Percentiles rank a stretch among this genome's conserved stretches.
These are phyloP conservation scores for Sporothrix phasma DNA, from an alignment of 2,329 filamentous ascomycete species.

Conservation along the genomic window DNA sequence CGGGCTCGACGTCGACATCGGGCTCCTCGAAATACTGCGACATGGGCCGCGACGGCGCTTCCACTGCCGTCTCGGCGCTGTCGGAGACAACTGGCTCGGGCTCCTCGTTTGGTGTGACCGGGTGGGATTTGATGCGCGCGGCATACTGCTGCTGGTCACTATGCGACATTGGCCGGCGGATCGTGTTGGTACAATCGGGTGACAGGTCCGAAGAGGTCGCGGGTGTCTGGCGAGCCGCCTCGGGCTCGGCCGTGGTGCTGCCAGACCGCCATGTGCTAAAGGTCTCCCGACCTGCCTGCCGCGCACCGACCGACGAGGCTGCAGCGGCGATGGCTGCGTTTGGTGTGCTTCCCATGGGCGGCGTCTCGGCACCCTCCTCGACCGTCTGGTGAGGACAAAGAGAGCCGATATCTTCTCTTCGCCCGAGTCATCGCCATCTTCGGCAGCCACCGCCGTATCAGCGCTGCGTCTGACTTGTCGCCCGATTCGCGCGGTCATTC, in stretches of 20 bases:
- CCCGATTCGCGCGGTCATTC: slow-evolving; percentile 28
- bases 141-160: slow-evolving; percentile 15
- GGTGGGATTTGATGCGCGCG: slow-evolving; percentile 12
- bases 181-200: slow-evolving; percentile 5
- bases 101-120: slow-evolving; percentile 26
- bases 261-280: slow-evolving; percentile 49
- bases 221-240: slow-evolving; percentile 26
- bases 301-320: slow-evolving; percentile 13
- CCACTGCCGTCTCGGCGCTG: slow-evolving; percentile 22
- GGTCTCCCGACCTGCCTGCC: slow-evolving; percentile 26
- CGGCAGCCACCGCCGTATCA: slow-evolving; percentile 30
- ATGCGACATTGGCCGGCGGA: slow-evolving; percentile 13
- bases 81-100: slow-evolving; percentile 31
- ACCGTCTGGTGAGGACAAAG: slow-evolving; percentile 67
- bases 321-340: not conserved
- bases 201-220: not conserved
- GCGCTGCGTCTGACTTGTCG: slow-evolving; percentile 26
- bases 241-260: slow-evolving; percentile 38
- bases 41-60: slow-evolving; percentile 30
- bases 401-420: slow-evolving; percentile 81
- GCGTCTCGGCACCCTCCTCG: slow-evolving; percentile 30
- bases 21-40: slow-evolving; percentile 38
- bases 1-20: slow-evolving; percentile 42
- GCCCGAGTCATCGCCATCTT: slow-evolving; percentile 54
- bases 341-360: slow-evolving; percentile 1